Evolutionary conservation across 2,329 filamentous ascomycete genomes (phyloP), one percentile per base, ranked within the genome.

Genomic region (Pseudocercospora crystallina): DNA sequence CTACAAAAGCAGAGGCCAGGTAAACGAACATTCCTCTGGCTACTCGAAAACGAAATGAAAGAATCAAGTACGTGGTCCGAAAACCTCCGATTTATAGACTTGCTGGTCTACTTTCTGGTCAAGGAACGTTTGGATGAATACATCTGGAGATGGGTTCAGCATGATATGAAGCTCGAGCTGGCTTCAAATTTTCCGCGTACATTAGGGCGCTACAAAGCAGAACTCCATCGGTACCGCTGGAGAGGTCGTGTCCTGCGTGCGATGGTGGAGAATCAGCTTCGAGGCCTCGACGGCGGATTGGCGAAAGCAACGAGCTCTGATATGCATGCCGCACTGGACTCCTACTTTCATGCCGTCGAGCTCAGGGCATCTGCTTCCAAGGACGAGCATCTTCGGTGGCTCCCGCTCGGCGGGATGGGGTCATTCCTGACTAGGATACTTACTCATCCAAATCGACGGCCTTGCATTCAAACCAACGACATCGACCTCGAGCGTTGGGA

Each of bases 91-190:
- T 59, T 70, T 15, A 36, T 56, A 5, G 41, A 57, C 5, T 41
- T 57, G 4, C 42, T 69, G 14, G 55, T 62, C 9, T 53, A 50
- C 11, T 58, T 64, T 35, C 36, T 67, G 7, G 40, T 68, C 4
- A 47, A 47, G 12, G 67, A 69, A 49, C 60, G 61, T 12, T 52
- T 49, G 7, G 61, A 66, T 31, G 43, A 62, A 8, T 54, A 56
- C 14, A 43, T 69, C 2, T 69, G 64, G 65, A 51, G 63, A 11
- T 66, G 62, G 61, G 33, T 69, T 2, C 45, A 60, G 3, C 35
- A 60, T 10, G 63, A 65, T 43, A 39, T 56, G 15, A 17, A 30
- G 20, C 7, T 26, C 4, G 20, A 7, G 20, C 20, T 42, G 3
- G 17, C 15, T 5, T 7, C 29, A 12, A 10, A 9, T 26, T 32